phyloP scores from a whole-genome alignment of 768 basidiomycete genomes.

The Boletus vinaceobasis region DNA sequence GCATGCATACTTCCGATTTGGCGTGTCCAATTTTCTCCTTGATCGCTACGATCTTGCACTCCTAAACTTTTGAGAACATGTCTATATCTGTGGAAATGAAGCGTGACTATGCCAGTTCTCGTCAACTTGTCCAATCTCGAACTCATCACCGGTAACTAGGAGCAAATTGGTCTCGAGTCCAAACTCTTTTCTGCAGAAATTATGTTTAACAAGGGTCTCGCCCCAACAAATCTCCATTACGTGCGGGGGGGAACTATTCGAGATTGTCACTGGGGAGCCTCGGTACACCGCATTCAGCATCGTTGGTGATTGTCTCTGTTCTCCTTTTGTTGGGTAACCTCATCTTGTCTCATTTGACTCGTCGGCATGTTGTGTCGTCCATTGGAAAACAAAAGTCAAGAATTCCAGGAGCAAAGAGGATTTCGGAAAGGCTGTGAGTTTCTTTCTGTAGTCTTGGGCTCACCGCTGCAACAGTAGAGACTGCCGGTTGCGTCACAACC shows the following conservation, averaged over 20 bases:
- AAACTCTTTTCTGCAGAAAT: slow-evolving; percentile 85
- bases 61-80: slow-evolving; percentile 85
- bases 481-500: slow-evolving; percentile 89
- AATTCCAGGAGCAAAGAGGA: slow-evolving; percentile 86
- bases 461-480: slow-evolving; percentile 43
- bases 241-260: slow-evolving; percentile 66
- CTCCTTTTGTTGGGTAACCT: neutral
- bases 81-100: slow-evolving; percentile 80
- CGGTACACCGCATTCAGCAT: slow-evolving; percentile 94
- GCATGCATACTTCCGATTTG: slow-evolving; percentile 69
- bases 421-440: slow-evolving; percentile 80
- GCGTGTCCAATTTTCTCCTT: slow-evolving; percentile 87
- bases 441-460: neutral
- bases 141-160: slow-evolving; percentile 64
- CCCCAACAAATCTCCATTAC: slow-evolving; percentile 68
- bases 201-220: slow-evolving; percentile 84
- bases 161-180: slow-evolving; percentile 90
- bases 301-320: slow-evolving; percentile 44
- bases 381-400: slow-evolving; percentile 79
- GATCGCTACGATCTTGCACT: slow-evolving; percentile 69
- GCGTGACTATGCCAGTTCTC: slow-evolving; percentile 67
- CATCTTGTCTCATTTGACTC: slow-evolving; percentile 45
- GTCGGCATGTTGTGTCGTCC: slow-evolving; percentile 89
- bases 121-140: neutral
- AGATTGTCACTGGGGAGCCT: slow-evolving; percentile 56